Conservation (phyloP, 2,329 filamentous ascomycete genomes). For the Didymella pinodella region DNA sequence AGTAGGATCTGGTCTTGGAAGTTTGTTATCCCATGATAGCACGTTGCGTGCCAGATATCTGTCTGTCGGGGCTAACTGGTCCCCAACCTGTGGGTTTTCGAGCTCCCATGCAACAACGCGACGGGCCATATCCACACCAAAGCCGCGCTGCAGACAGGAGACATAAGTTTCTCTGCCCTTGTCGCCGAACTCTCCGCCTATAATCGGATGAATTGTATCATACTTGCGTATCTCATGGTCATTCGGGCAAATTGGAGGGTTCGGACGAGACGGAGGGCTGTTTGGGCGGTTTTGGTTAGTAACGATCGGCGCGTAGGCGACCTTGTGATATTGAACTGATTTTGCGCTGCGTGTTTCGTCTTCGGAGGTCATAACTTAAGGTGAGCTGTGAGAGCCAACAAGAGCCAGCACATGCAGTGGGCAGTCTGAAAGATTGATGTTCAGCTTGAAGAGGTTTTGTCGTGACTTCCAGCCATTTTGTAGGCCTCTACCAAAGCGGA, state of each 20-base stretch:
- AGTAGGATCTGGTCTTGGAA: not conserved
- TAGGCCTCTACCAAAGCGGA: not conserved
- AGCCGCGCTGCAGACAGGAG: not conserved
- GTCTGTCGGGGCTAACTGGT: not conserved
- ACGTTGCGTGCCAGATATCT: not conserved
- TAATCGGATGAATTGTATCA: not conserved
- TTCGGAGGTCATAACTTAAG: not conserved
- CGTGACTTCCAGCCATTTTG: not conserved
- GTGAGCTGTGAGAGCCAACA: not conserved
- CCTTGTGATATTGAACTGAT: not conserved
- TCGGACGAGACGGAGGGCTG: not conserved
- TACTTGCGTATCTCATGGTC: not conserved
- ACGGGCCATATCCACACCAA: not conserved
- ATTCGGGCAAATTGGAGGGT: not conserved
- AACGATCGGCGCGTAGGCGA: not conserved
- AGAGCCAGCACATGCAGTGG: not conserved
- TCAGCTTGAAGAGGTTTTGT: not conserved
- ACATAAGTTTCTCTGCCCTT: not conserved
- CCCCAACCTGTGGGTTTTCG: not conserved
- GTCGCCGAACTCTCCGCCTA: not conserved
- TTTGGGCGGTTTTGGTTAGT: not conserved
- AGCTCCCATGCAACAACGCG: not conserved
- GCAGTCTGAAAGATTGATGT: too few species aligned
- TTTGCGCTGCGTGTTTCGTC: not conserved
- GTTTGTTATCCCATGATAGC: not conserved